phyloP scores from a whole-genome alignment of 805 yeast genomes.

The Lipomyces japonicus region DNA sequence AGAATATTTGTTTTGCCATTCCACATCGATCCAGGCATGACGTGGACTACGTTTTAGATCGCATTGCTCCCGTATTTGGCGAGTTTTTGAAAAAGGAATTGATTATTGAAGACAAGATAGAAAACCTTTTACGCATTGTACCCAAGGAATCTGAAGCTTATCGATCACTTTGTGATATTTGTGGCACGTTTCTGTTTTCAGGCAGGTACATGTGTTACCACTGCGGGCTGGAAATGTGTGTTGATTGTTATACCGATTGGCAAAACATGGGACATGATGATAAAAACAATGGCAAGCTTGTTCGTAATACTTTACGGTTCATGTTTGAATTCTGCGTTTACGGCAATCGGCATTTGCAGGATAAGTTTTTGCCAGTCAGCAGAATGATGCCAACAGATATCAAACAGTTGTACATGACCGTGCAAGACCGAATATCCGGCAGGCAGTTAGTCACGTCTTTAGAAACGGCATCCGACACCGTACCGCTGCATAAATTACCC shows the following conservation, averaged over 20 bases:
- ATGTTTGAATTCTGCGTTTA: conserved; percentile 25
- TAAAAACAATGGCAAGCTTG: conserved; percentile 4
- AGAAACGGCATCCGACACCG: not conserved
- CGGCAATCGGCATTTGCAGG: conserved; percentile 18
- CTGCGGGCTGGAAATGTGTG: conserved; percentile 28
- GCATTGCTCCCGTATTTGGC: conserved; percentile 6
- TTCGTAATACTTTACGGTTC: conserved; percentile 19
- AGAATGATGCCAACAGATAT: conserved; percentile 19
- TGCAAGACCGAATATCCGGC: not conserved
- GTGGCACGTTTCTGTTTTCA: conserved; percentile 23
- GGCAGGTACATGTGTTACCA: conserved; percentile 24
- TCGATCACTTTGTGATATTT: conserved; percentile 26
- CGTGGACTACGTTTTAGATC: conserved; percentile 13
- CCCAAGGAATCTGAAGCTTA: conserved; percentile 21
- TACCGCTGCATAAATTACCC: not conserved
- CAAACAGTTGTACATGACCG: conserved; percentile 3
- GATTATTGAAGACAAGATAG: conserved; percentile 7
- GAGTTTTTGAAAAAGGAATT: conserved; percentile 12
- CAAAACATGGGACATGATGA: conserved; percentile 11
- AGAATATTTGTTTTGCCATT: conserved; percentile 5
- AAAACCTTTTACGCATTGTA: conserved; percentile 13
- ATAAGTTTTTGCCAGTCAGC: conserved; percentile 15
- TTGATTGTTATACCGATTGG: conserved; percentile 24
- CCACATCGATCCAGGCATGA: conserved; percentile 9
- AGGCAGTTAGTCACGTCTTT: too few species aligned